These are phyloP conservation scores for Gelatoporia subvermispora DNA, from an alignment of 768 basidiomycete species.

Conservation along the genomic window DNA sequence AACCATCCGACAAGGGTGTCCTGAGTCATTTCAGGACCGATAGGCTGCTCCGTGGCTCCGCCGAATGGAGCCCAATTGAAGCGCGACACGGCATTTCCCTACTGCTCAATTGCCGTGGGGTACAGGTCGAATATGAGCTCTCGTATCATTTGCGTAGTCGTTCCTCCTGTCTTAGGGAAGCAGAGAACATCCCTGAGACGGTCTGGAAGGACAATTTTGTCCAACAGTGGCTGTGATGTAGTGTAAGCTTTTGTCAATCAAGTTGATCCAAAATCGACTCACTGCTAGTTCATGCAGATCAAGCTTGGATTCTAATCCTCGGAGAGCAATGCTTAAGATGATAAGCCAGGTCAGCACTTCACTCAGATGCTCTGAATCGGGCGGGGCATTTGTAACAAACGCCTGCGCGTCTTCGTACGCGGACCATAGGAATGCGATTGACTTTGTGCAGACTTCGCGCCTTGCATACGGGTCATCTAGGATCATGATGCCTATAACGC, in stretches of 20 bases:
- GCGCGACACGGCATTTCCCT: conserved; percentile 37
- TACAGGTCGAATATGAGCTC: conserved; percentile 45
- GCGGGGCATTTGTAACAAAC: conserved; percentile 52
- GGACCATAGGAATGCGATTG: conserved; percentile 55
- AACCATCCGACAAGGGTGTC: conserved; percentile 21
- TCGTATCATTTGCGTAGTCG: conserved; percentile 47
- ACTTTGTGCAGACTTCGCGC: too few relatives aligned
- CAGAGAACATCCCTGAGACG: conserved; percentile 46
- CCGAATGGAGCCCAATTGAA: too few relatives aligned
- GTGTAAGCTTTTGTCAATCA: too few relatives aligned
- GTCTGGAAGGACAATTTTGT: conserved; percentile 45
- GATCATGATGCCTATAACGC: conserved; percentile 46
- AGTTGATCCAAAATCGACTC: conserved; percentile 7
- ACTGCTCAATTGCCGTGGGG: conserved; percentile 39
- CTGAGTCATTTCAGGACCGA: too few relatives aligned
- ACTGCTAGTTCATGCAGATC: conserved; percentile 52
- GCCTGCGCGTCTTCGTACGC: conserved; percentile 56
- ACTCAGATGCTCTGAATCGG: conserved; percentile 58
- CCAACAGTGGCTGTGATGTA: conserved; percentile 32
- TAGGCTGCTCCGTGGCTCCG: too few relatives aligned
- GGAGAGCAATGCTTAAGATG: conserved; percentile 45
- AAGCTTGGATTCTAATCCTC: conserved; percentile 42
- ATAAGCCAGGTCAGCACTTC: conserved; percentile 57
- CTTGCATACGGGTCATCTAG: conserved; percentile 45
- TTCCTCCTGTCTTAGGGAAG: conserved; percentile 40